These are phyloP conservation scores for Golubevia pallescens DNA, from an alignment of 1,284 basidiomycete genomes.

Conservation along the genomic window DNA sequence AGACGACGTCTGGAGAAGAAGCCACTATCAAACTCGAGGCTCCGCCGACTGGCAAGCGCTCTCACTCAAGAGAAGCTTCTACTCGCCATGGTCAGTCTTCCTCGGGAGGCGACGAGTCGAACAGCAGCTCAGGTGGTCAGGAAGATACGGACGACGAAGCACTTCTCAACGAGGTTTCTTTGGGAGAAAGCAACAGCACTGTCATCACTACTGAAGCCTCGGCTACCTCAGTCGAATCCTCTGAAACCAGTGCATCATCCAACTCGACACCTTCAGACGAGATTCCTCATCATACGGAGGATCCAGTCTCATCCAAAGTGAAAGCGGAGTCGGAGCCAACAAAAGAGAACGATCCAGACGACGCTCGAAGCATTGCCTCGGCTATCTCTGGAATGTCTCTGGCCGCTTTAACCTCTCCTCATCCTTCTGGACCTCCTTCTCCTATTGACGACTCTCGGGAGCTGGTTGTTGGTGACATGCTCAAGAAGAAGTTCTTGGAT, in stretches of 20 bases:
- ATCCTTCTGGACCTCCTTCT: constrained; percentile 34
- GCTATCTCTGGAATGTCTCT: constrained; percentile 49
- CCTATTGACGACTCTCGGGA: constrained; percentile 37
- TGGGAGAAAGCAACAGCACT: constrained; percentile 5
- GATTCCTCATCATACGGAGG: constrained; percentile 1
- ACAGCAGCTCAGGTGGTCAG: constrained; percentile 5
- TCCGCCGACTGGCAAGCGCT: neutral
- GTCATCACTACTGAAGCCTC: constrained; percentile 3
- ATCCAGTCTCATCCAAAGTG: constrained; percentile 5
- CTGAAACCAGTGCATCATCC: neutral
- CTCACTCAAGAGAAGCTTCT: neutral
- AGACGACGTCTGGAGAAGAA: neutral
- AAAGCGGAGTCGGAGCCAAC: constrained; percentile 1
- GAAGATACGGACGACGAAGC: constrained; percentile 47
- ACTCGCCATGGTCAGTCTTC: neutral
- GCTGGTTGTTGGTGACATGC: constrained; percentile 47
- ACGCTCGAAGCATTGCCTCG: constrained; percentile 26
- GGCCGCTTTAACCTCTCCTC: constrained; percentile 43
- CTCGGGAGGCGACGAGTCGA: neutral
- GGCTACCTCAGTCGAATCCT: neutral
- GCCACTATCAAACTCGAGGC: neutral
- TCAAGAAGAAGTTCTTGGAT: constrained; percentile 56
- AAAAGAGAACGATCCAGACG: constrained; percentile 15
- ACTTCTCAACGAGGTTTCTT: constrained; percentile 42
- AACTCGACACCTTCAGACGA: constrained; percentile 2